A percentile compares a stretch with the other conserved stretches of the same genome.
These are phyloP conservation scores for Lichtheimia hyalospora DNA, from an alignment of 371 early-diverging fungal species.

Conservation along the genomic window DNA sequence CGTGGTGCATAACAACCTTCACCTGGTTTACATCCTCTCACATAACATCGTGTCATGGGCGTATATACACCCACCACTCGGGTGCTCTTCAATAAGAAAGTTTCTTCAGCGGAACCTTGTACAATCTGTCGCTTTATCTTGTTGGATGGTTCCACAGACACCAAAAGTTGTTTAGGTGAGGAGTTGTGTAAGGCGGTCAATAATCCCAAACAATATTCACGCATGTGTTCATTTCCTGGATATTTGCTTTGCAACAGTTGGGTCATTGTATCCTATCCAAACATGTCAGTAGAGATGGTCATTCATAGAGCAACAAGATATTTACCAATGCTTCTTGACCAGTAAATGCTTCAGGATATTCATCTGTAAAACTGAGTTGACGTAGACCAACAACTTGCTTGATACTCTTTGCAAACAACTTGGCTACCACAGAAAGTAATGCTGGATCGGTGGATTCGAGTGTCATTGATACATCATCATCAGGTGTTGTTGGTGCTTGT, in stretches of 20 bases:
- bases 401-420: slow-evolving; percentile 13
- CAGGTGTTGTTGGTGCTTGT: background rate
- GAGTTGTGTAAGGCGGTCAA: slow-evolving; percentile 20
- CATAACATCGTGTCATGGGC: slow-evolving; percentile 20
- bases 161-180: slow-evolving; percentile 24
- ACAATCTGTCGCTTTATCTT: slow-evolving; percentile 8
- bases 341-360: slow-evolving; percentile 21
- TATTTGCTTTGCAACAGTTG: background rate
- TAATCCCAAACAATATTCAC: slow-evolving; percentile 14
- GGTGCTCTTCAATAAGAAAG: slow-evolving; percentile 10
- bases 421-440: slow-evolving; percentile 17
- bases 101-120: slow-evolving; percentile 19
- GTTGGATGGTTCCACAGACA: slow-evolving; percentile 15
- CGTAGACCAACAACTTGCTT: slow-evolving; percentile 17
- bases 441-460: slow-evolving; percentile 7
- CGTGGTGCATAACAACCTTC: slow-evolving; percentile 26
- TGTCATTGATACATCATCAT: background rate
- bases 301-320: background rate
- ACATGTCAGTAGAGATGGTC: background rate
- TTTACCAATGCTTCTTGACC: slow-evolving; percentile 28
- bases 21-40: slow-evolving; percentile 14
- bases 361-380: slow-evolving; percentile 21
- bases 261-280: slow-evolving; percentile 3
- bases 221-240: slow-evolving; percentile 5
- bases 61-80: slow-evolving; percentile 17